These are phyloP conservation scores for Elsinoe fawcettii DNA, from an alignment of 2,329 filamentous ascomycete genomes.

Conservation along the genomic window DNA sequence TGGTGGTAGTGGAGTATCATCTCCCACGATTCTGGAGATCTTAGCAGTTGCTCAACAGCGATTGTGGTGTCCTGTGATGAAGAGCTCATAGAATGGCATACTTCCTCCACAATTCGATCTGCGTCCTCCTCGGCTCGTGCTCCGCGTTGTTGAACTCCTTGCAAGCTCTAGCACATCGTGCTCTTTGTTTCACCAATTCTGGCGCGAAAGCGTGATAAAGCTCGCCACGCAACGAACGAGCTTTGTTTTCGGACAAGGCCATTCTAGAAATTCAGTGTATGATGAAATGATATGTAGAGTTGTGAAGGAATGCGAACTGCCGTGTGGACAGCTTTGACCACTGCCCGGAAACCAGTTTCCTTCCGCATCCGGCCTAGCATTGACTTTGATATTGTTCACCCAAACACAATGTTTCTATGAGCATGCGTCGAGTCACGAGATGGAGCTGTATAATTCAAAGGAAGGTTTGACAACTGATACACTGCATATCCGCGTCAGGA, in stretches of 20 bases:
- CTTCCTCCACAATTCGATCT: conserved; percentile 64
- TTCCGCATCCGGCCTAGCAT: neutral
- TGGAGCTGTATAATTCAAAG: neutral
- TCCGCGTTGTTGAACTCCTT: conserved; percentile 54
- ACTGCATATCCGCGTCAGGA: neutral
- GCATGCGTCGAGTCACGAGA: neutral
- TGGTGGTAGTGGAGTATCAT: conserved; percentile 57
- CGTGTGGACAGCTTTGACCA: neutral
- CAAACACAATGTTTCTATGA: neutral
- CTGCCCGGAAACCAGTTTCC: neutral
- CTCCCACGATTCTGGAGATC: conserved; percentile 51
- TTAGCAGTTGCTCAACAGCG: conserved; percentile 2
- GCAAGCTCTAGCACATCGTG: conserved; percentile 55
- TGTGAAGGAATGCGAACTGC: neutral
- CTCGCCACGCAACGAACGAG: conserved; percentile 36
- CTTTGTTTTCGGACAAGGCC: conserved; percentile 29
- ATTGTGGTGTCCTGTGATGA: too few relatives aligned
- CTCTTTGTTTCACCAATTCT: conserved; percentile 56
- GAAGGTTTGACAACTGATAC: neutral
- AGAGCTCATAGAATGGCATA: conserved; percentile 37
- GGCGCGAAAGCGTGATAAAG: conserved; percentile 69
- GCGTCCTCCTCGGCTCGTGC: conserved; percentile 52
- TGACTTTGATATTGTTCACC: neutral
- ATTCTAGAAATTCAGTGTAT: neutral
- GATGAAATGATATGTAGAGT: neutral